Evolutionary conservation across 2,329 filamentous ascomycete species (phyloP).

Genomic region (Sporothrix mexicana): DNA sequence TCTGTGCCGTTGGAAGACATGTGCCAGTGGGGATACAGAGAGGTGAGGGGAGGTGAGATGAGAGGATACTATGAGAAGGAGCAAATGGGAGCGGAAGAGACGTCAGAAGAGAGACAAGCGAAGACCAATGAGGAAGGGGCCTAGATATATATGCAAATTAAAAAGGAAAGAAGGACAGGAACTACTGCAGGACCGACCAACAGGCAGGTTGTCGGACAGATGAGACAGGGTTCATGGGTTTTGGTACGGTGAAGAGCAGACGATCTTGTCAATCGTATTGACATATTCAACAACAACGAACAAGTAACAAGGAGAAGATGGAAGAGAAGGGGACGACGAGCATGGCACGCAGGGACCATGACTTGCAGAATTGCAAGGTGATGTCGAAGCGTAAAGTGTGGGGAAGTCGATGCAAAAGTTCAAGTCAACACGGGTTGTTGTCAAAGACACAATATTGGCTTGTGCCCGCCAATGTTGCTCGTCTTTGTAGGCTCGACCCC

Average conservation of each 20-base stretch:
- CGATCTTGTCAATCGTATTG: slow-evolving; percentile 20
- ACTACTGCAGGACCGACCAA: background rate
- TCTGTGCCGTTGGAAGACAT: slow-evolving; percentile 25
- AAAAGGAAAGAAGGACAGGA: background rate
- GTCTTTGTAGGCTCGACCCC: background rate
- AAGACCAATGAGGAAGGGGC: background rate
- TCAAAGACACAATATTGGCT: slow-evolving; percentile 17
- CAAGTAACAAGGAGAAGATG: too few relatives aligned
- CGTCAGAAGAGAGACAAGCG: background rate
- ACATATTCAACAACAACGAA: slow-evolving; percentile 12
- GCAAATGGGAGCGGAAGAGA: background rate
- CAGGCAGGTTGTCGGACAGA: background rate
- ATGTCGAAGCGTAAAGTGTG: background rate
- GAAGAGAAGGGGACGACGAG: too few relatives aligned
- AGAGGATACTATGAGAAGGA: background rate
- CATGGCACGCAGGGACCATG: slow-evolving; percentile 18
- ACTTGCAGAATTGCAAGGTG: background rate
- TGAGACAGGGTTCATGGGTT: slow-evolving; percentile 17
- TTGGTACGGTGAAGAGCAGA: background rate
- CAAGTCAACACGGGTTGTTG: background rate
- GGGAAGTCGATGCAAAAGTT: background rate
- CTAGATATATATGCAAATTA: background rate
- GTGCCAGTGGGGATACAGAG: background rate
- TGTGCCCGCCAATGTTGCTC: background rate
- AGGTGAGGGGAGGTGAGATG: background rate